Evolutionary conservation across 768 basidiomycete species (phyloP), one percentile per base, ranked within the genome.

Genomic region (Lactarius pseudohatsudake): DNA sequence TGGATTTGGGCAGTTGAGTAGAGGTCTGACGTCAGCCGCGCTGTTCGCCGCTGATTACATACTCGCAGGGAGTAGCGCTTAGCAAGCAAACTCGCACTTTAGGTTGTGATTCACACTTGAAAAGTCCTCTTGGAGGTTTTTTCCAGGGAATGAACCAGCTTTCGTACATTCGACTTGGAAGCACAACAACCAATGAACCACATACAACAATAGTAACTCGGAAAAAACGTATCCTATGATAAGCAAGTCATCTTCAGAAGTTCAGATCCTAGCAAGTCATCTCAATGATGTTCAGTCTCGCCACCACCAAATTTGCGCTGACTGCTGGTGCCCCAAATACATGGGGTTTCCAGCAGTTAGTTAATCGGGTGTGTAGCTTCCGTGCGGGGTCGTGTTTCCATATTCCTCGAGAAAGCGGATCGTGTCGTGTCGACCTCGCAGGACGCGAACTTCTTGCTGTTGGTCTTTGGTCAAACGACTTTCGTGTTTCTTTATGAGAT

Each of bases 331-430:
- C 11, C 4, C 47, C 26, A 53, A 2, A 16, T 26, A 41, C 6
- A 32, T 26, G 26, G 26, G 26, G 26, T 26, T 26, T 26, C 20
- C 32, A 10, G 15, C 26, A 7, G 13, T 5, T 15, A 3, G 13
- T 53, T 53, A 26, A 26, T 53, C 2, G 13, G 22, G 50, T 13
- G 26, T 26, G 50, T 26, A 15, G 22, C 26, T 36, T 22, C 34
- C 16, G 6, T 6, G 13, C 2, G 32, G 34, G 11, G 8, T 9
- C 28, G 1, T 20, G 10, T 40, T 32, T 15, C 38, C 4, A 20
- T 11, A 54, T n/a, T 41, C 43, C 53, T 34, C 28, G 32, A 59
- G 53, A 34, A 65, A 45, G 28, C 7, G 1, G 30, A 65, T 60
- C 7, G 40, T 56, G n/a, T 43, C 9, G 3, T n/a, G 15, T 2